Base-by-base conservation (phyloP, 306 rosid species). In the Acmispon strigosus region DNA sequence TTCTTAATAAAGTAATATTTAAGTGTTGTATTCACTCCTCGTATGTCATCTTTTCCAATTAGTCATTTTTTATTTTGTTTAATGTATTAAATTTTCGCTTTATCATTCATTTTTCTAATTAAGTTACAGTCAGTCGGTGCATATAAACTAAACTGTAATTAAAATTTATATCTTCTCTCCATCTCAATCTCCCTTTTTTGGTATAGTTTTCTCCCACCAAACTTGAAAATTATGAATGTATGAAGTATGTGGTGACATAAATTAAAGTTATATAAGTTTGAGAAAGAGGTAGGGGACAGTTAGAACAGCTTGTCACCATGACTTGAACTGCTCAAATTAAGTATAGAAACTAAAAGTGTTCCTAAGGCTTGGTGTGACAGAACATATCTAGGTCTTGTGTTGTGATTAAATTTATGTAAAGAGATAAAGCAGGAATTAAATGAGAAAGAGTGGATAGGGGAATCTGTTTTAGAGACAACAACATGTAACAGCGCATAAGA, bases 401-500 rank as follows among this genome's bases (percentile, higher is more conserved):
- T 39, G 7, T 42, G 27, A 70, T 54, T 80, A 69, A 52, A 34
- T 47, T 41, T 8, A 13, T 49, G 62, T 53, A 20, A 72, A 41
- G 52, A 66, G 66, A 17, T 14, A 51, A 63, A 68, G 22, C 0
- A 13, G 2, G 54, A 70, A 70, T 27, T 70, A 52, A 66, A 58
- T 27, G 73, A 58, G 24, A 19, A 18, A 66, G 18, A 37, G 56
- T 51, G 62, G 76, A 62, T 57, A 36, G 51, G 66, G 59, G 83
- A 73, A 73, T 72, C 49, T 50, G 72, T 36, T 55, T 3, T 27
- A 80, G 10, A 61, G 2, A 59, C 27, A 70, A 59, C 27, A 70
- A 50, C 66, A 68, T 76, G 29, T 24, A 61, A 39, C 80, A 78
- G 66, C 42, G 50, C 76, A 72, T 32, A 72, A 60, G 79, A 72